Base-by-base conservation (phyloP, 2,329 filamentous ascomycete species). In the Cylindrodendrum hubeiense region DNA sequence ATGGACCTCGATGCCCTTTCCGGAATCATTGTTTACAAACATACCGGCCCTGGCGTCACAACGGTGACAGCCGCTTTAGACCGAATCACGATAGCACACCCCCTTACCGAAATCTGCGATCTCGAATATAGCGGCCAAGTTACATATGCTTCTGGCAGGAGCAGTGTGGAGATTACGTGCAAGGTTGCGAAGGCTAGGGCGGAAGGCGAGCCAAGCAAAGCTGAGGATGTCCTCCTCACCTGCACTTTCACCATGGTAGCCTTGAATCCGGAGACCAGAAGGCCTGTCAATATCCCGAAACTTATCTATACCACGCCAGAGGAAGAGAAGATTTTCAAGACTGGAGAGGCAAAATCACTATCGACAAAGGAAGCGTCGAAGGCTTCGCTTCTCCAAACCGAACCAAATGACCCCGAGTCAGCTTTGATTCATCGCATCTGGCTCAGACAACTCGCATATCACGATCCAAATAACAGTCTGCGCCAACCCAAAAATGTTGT, bases 1-100 rank as follows among this genome's bases (percentile, higher is more conserved):
- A 94, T 94, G 91, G 92, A 95, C 67, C 85, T 95, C 2, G 92
- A 95, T 78, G 92, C 92, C 0, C 80, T 95, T 8, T 91, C 91
- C 1, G 92, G 93, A 10, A 88, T 94, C 50, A 87, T 95, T 60
- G 91, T 92, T 19, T 91, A 94, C 78, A 92, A 91, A 67, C 81
- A 90, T 83, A 79, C 86, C 82, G 74, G 92, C 79, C 54, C 90
- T 81, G 59, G 85, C 84, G 73, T 84, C 15, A 85, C 83, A 0
- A 83, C 80, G 1, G 84, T 86, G 19, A 86, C 84, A 2, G 84
- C 84, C 0, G 84, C 84, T 1, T 70, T 86, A 17, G 84, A 86
- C 64, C 79, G 84, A 12, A 85, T 86, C 73, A 84, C 80, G 8
- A 83, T 94, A 70, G 87, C 92, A 51, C 87, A 92, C 64, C 91